Evolutionary conservation across 345 rosid species (phyloP), one percentile per base, ranked within the genome.

Genomic region (Excoecaria agallocha): DNA sequence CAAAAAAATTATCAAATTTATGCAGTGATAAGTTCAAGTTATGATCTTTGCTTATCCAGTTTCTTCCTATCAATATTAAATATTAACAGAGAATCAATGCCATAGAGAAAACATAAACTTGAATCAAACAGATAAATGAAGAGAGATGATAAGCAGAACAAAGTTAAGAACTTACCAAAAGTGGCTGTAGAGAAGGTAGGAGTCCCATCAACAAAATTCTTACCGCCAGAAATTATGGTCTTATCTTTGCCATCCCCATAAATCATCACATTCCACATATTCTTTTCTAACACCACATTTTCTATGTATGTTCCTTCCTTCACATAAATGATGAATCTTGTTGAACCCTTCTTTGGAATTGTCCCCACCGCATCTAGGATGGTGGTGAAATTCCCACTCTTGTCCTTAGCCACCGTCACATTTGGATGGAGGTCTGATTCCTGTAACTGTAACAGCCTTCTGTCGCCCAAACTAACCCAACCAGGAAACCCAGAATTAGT

Each of bases 251-350:
- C 98, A 24, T 94, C 98, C 0, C 98, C 97, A 50, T 82, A 89
- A 15, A 94, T 82, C 92, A 92, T 81, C 49, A 94, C 94, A 68
- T 92, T 89, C 97, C 94, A 88, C 72, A 49, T 83, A 69, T 55
- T 75, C 77, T 88, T 92, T 45, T 86, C 89, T 80, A 94, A 20
- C 66, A 83, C 3, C 62, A 92, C 87, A 71, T 86, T 88, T 85
- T 92, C 98, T 0, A 17, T 35, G 57, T 94, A 94, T 5, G 66
- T 78, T 1, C 98, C 98, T 12, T 77, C 76, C 81, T 90, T 92
- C 12, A 94, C 86, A 69, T 88, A n/a, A 35, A 94, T 90, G 11
- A 90, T 76, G 49, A 86, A 90, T 77, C 82, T 88, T 25, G 76
- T 43, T 8, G 3, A 11, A 41, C 86, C 79, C 81, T 94, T 92